phyloP scores from a whole-genome alignment of 306 rosid species.

The Parietaria judaica region DNA sequence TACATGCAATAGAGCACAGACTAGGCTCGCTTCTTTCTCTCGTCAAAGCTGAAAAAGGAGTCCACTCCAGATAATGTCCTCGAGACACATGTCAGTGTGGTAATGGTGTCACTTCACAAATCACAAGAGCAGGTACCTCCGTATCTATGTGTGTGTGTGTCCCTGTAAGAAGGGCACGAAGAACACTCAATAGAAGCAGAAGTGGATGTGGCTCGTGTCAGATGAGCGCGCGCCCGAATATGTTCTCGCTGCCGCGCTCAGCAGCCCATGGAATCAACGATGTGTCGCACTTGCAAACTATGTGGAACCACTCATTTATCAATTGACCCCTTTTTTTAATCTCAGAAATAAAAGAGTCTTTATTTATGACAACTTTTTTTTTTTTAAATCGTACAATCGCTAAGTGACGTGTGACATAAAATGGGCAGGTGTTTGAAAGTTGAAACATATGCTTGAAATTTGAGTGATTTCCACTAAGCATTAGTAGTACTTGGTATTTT shows the following conservation, averaged over 20 bases:
- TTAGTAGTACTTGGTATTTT: neutral
- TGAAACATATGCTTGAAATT: conserved; percentile 1
- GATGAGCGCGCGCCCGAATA: conserved; percentile 39
- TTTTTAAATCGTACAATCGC: too few relatives aligned
- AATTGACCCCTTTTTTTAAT: too few relatives aligned
- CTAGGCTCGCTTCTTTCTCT: too few relatives aligned
- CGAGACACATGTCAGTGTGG: conserved; percentile 7
- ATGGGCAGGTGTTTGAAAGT: conserved; percentile 20
- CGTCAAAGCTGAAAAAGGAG: too few relatives aligned
- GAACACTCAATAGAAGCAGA: conserved; percentile 8
- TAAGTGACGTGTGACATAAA: neutral
- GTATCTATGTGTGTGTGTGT: too few relatives aligned
- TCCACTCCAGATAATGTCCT: neutral
- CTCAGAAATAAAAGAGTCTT: too few relatives aligned
- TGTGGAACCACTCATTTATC: conserved; percentile 6
- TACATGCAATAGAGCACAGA: too few relatives aligned
- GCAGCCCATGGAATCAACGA: conserved; percentile 14
- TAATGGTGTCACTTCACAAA: conserved; percentile 28
- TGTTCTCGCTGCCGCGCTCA: conserved; percentile 32
- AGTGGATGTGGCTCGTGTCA: conserved; percentile 18
- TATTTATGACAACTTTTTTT: conserved; percentile 1
- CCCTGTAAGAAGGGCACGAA: neutral
- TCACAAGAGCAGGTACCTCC: conserved; percentile 25
- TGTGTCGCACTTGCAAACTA: conserved; percentile 19
- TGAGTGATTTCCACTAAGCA: conserved; percentile 12